Percentiles rank a stretch among this genome's conserved stretches.
Evolutionary conservation across 73 alveolate genomes (phyloP).

Genomic region (Symbiodinium pilosum): DNA sequence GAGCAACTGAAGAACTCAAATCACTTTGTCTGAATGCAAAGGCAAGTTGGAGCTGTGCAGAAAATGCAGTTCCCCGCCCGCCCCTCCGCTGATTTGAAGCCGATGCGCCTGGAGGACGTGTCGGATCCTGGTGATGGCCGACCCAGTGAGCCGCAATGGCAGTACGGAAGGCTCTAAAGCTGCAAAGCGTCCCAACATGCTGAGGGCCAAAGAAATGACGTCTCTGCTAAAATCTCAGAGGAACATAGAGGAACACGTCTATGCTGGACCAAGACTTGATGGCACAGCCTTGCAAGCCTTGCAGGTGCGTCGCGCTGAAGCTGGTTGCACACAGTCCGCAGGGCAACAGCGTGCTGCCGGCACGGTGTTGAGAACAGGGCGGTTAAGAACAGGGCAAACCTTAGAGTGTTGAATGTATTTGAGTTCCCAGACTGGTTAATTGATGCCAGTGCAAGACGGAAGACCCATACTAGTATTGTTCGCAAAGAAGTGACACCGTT

Average conservation of each 20-base stretch:
- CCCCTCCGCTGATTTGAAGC: not conserved
- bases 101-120: slow-evolving; percentile 3
- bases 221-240: not conserved
- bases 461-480: too few species aligned
- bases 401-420: not conserved
- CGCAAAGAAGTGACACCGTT: too few species aligned
- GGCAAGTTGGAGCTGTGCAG: too few species aligned
- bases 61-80: too few species aligned
- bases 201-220: too few species aligned
- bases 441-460: too few species aligned
- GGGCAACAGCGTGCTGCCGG: slow-evolving; percentile 53
- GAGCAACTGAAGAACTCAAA: too few species aligned
- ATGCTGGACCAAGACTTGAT: not conserved
- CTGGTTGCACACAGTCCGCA: slow-evolving; percentile 73
- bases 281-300: not conserved
- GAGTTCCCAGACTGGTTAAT: not conserved
- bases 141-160: slow-evolving; percentile 86
- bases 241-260: not conserved
- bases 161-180: slow-evolving; percentile 36
- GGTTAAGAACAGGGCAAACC: not conserved
- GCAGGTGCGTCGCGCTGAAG: slow-evolving; percentile 87
- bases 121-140: slow-evolving; percentile 22
- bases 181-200: not conserved
- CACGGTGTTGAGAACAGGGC: not conserved
- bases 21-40: too few species aligned